A percentile compares a stretch with the other conserved stretches of the same genome.
Evolutionary conservation across 176 grass and related monocot species (phyloP).

Genomic region (Juncus effusus): DNA sequence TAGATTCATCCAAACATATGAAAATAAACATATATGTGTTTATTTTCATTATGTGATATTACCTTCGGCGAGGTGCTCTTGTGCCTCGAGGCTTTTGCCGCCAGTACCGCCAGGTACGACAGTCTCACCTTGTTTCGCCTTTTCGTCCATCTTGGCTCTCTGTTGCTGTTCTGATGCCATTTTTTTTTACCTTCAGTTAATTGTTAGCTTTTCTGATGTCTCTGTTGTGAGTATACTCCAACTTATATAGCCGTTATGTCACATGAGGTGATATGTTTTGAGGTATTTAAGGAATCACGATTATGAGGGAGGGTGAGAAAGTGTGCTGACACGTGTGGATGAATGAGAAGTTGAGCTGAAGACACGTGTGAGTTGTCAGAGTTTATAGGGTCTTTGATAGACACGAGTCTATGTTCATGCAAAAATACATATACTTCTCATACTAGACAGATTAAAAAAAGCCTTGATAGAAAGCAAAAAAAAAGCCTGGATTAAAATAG

Average conservation of each 20-base stretch:
- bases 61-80: constrained; percentile 42
- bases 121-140: constrained; percentile 32
- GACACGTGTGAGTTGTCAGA: constrained; percentile 18
- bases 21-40: too few relatives aligned
- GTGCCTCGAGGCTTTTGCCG: constrained; percentile 40
- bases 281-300: neutral
- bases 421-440: neutral
- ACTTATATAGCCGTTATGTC: neutral
- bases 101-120: constrained; percentile 37
- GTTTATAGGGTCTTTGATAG: neutral
- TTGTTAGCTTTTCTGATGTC: neutral
- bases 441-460: too few relatives aligned
- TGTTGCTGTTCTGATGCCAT: constrained; percentile 36
- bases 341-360: neutral
- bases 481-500: too few relatives aligned
- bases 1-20: constrained; percentile 5
- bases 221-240: constrained; percentile 1
- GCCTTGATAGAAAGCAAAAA: too few relatives aligned
- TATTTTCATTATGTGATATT: neutral
- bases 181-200: neutral
- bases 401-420: constrained; percentile 22
- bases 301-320: neutral
- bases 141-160: constrained; percentile 21
- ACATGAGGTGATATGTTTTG: neutral
- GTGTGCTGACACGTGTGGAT: constrained; percentile 9